Percentiles rank a stretch among this genome's conserved stretches.
These are phyloP conservation scores for Aureobasidium sp. DNA, from an alignment of 2,329 filamentous ascomycete species.

Conservation along the genomic window DNA sequence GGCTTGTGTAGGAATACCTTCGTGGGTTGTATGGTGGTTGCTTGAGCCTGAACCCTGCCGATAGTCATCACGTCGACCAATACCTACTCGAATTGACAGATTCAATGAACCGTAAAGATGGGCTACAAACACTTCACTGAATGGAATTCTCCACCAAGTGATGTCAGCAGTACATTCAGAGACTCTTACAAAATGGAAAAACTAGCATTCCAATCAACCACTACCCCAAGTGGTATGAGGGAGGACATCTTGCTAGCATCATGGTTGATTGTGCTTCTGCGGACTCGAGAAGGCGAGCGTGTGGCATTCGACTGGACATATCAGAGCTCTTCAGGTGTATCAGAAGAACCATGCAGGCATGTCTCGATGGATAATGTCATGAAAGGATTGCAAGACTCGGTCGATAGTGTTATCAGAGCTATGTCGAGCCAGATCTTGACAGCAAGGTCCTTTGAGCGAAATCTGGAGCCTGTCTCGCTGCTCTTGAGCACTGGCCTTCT, in stretches of 20 bases:
- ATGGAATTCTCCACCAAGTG: no score
- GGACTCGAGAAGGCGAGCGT: slow-evolving; percentile 35
- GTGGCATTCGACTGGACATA: slow-evolving; percentile 37
- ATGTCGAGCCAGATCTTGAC: slow-evolving; percentile 24
- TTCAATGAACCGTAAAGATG: not conserved
- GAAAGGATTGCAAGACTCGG: not conserved
- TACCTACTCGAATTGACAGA: not conserved
- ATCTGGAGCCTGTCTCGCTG: not conserved
- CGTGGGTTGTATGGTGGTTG: not conserved
- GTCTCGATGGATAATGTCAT: not conserved
- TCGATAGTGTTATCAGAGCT: slow-evolving; percentile 24
- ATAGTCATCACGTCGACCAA: not conserved
- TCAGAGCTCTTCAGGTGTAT: slow-evolving; percentile 14
- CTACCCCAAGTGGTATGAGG: slow-evolving; percentile 24
- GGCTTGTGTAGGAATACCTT: not conserved
- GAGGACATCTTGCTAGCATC: slow-evolving; percentile 38
- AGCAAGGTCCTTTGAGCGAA: slow-evolving; percentile 18
- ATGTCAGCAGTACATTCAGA: not conserved
- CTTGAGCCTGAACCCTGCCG: not conserved
- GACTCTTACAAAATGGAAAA: not conserved
- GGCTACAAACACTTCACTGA: not conserved
- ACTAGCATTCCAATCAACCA: not conserved
- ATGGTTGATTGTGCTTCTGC: slow-evolving; percentile 40
- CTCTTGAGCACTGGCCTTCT: slow-evolving; percentile 14
- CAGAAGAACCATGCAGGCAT: not conserved